phyloP scores from a whole-genome alignment of 2,329 filamentous ascomycete genomes.

The Sarocladium strictum region DNA sequence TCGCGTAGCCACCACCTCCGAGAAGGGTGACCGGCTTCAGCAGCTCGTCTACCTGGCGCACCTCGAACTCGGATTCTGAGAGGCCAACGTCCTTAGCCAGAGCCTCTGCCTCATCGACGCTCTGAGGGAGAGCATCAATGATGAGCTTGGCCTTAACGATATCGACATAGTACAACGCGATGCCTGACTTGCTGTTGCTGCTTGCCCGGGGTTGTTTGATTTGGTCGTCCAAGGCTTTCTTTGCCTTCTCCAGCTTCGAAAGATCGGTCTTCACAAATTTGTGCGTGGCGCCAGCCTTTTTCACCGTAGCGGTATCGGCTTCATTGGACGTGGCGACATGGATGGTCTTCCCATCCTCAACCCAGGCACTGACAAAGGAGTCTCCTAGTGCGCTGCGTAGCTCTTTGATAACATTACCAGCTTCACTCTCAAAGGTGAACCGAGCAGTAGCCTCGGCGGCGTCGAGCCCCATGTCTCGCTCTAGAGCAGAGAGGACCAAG shows the following conservation, averaged over 20 bases:
- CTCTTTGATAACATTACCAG: slow-evolving; percentile 9
- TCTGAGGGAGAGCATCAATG: slow-evolving; percentile 11
- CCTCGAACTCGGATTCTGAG: slow-evolving; percentile 12
- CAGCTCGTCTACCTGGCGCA: slow-evolving; percentile 11
- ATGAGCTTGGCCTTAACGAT: slow-evolving; percentile 12
- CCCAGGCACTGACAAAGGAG: slow-evolving; percentile 11
- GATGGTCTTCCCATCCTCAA: slow-evolving; percentile 5
- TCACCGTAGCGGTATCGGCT: slow-evolving; percentile 7
- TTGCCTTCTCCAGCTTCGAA: slow-evolving; percentile 13
- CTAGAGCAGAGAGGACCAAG: slow-evolving; percentile 9
- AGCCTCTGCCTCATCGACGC: slow-evolving; percentile 10
- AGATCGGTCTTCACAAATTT: slow-evolving; percentile 9
- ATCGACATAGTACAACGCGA: slow-evolving; percentile 13
- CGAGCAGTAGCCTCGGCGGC: slow-evolving; percentile 11
- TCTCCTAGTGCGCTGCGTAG: slow-evolving; percentile 10
- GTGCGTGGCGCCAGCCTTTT: slow-evolving; percentile 8
- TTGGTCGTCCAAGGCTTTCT: slow-evolving; percentile 6
- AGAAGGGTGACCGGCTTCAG: slow-evolving; percentile 6
- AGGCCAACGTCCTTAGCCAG: slow-evolving; percentile 12
- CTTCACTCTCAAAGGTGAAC: slow-evolving; percentile 6
- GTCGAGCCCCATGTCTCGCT: slow-evolving; percentile 11
- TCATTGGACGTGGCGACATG: slow-evolving; percentile 9
- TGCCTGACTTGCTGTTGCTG: slow-evolving; percentile 6
- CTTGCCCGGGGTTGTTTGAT: neutral
- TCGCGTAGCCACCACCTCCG: slow-evolving; percentile 12